Percentiles rank a stretch among this genome's conserved stretches.
These are phyloP conservation scores for Diaporthe caulivora DNA, from an alignment of 2,329 filamentous ascomycete genomes.

Conservation along the genomic window DNA sequence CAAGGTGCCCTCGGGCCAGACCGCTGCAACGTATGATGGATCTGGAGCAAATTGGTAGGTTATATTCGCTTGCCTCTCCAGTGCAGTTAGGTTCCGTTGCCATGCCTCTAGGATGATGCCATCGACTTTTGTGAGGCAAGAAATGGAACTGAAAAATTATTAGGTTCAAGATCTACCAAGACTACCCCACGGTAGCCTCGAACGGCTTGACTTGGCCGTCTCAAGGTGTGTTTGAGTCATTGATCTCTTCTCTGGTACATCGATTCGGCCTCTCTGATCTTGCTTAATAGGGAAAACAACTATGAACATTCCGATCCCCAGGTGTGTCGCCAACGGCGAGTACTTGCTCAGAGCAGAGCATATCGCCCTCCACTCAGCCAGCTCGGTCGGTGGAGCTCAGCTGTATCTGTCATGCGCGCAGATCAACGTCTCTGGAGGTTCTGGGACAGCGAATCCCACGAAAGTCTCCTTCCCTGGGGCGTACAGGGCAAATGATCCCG, in stretches of 20 bases:
- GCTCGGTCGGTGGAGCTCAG: constrained; percentile 57
- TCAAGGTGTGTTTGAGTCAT: constrained; percentile 44
- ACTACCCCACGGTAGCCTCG: constrained; percentile 52
- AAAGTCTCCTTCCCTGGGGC: constrained; percentile 58
- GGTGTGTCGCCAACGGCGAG: constrained; percentile 60
- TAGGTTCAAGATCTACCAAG: constrained; percentile 58
- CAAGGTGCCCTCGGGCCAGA: constrained; percentile 53
- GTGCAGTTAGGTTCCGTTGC: too few relatives aligned
- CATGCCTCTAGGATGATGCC: too few relatives aligned
- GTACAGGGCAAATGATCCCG: constrained; percentile 55
- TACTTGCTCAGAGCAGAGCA: constrained; percentile 64
- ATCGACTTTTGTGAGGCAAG: rapidly evolving
- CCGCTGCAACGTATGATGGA: constrained; percentile 53
- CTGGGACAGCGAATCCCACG: constrained; percentile 52
- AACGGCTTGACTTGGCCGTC: constrained; percentile 56
- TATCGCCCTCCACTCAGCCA: constrained; percentile 59
- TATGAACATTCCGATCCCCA: constrained; percentile 56
- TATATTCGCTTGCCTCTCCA: neutral
- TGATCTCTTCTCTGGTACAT: neutral
- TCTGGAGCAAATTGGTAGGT: constrained; percentile 50
- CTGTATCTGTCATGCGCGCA: constrained; percentile 59
- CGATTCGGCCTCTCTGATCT: neutral
- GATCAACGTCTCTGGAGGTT: constrained; percentile 56
- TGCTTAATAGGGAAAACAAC: constrained; percentile 44
- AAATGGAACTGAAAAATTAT: neutral